phyloP scores from a whole-genome alignment of 768 basidiomycete genomes.

The Psilocybe tampanensis region DNA sequence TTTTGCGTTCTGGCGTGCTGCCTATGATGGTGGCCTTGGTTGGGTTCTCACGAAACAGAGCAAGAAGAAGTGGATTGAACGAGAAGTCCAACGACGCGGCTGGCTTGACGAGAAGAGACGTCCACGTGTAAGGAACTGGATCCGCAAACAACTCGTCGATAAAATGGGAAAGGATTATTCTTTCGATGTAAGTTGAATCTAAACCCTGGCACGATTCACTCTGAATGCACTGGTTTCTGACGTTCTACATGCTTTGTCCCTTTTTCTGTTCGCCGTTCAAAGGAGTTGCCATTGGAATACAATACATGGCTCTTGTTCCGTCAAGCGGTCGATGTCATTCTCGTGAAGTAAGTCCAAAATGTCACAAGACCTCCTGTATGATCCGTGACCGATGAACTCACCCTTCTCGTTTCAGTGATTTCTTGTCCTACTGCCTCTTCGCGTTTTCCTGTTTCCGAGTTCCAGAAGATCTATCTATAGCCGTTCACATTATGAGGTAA shows the following conservation, averaged over 20 bases:
- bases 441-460: conserved; percentile 92
- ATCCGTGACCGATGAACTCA: not conserved
- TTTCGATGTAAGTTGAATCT: conserved; percentile 69
- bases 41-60: conserved; percentile 95
- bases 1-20: conserved; percentile 90
- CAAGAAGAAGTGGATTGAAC: conserved; percentile 93
- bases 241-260: not conserved
- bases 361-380: not conserved
- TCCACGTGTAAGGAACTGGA: conserved; percentile 77
- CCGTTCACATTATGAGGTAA: conserved; percentile 80
- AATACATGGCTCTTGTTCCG: conserved; percentile 97
- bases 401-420: conserved; percentile 62
- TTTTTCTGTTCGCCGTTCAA: not conserved
- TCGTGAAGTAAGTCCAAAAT: conserved; percentile 78
- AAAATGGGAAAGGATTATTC: conserved; percentile 97
- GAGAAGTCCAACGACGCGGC: conserved; percentile 72
- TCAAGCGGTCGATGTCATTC: conserved; percentile 93
- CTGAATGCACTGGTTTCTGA: conserved; percentile 3
- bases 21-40: conserved; percentile 92
- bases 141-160: conserved; percentile 78
- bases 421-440: conserved; percentile 93
- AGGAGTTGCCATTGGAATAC: conserved; percentile 92
- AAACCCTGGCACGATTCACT: conserved; percentile 1
- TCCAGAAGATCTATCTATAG: conserved; percentile 71
- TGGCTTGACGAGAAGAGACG: conserved; percentile 83